Conservation (phyloP, 2,329 filamentous ascomycete genomes). For the Corinectria fuckeliana region DNA sequence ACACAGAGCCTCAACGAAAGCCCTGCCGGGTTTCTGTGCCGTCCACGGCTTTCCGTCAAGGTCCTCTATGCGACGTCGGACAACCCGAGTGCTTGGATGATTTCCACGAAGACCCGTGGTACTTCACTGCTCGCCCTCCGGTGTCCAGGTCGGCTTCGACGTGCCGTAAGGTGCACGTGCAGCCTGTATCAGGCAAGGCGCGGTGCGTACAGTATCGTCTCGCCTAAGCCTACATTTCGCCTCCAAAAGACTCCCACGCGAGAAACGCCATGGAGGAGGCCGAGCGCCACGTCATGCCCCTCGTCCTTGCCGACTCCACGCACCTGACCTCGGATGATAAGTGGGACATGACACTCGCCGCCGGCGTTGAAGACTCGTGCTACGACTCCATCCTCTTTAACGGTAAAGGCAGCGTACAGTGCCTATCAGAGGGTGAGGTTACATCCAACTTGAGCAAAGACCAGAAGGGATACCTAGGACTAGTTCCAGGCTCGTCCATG, state of each 20-base stretch:
- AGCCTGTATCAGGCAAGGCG: not conserved
- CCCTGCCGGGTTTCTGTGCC: not conserved
- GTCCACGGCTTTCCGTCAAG: not conserved
- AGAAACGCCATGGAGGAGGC: slow-evolving; percentile 56
- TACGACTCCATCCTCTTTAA: slow-evolving; percentile 68
- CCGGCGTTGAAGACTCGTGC: slow-evolving; percentile 59
- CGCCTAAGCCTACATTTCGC: slow-evolving; percentile 11
- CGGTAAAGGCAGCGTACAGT: slow-evolving; percentile 63
- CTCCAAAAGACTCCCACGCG: slow-evolving; percentile 34
- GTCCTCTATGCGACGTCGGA: not conserved
- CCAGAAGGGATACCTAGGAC: slow-evolving; percentile 40
- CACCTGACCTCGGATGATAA: slow-evolving; percentile 58
- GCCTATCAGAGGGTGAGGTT: slow-evolving; percentile 54
- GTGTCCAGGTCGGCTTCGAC: not conserved
- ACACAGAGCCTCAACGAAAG: not conserved
- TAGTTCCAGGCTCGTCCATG: slow-evolving; percentile 41
- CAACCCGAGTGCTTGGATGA: not conserved
- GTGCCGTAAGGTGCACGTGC: not conserved
- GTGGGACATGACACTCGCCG: slow-evolving; percentile 50
- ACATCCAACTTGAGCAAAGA: slow-evolving; percentile 43
- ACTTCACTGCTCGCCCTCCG: not conserved
- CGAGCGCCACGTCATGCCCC: slow-evolving; percentile 52
- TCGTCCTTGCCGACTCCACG: slow-evolving; percentile 64
- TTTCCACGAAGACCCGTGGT: not conserved
- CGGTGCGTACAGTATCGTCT: not conserved